Evolutionary conservation across 129 eudicot species (phyloP).

Genomic region (Mikania micrantha): DNA sequence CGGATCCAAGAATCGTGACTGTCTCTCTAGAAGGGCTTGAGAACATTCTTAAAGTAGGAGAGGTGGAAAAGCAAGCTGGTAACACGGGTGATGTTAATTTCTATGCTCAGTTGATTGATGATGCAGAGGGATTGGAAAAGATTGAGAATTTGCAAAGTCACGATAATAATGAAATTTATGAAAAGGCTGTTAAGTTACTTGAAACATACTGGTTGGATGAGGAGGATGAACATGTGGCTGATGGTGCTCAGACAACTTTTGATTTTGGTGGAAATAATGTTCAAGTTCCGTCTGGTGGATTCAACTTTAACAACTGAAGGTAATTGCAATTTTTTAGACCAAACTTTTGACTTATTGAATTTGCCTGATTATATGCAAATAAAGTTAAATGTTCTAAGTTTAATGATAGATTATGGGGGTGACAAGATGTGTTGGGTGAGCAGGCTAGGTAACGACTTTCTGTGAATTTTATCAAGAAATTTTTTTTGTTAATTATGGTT

Average conservation of each 20-base stretch:
- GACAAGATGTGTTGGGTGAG: not conserved
- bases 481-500: too few relatives aligned
- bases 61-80: slow-evolving; percentile 56
- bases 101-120: slow-evolving; percentile 65
- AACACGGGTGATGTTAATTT: slow-evolving; percentile 42
- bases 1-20: slow-evolving; percentile 65
- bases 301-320: slow-evolving; percentile 71
- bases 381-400: not conserved
- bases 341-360: not conserved
- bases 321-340: slow-evolving; percentile 1
- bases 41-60: slow-evolving; percentile 69
- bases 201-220: slow-evolving; percentile 75
- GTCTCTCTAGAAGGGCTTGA: slow-evolving; percentile 78
- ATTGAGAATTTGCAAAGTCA: slow-evolving; percentile 68
- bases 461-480: too few relatives aligned
- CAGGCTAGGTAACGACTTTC: not conserved
- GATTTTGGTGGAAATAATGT: slow-evolving; percentile 44
- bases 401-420: not conserved
- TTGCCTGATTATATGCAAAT: not conserved
- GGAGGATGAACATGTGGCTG: slow-evolving; percentile 47
- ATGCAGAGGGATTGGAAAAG: slow-evolving; percentile 63
- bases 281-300: slow-evolving; percentile 73
- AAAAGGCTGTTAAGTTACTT: slow-evolving; percentile 67
- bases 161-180: slow-evolving; percentile 70
- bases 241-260: slow-evolving; percentile 36